Evolutionary conservation across 805 yeast genomes (phyloP).

Genomic region (Jamesozyma rosinii): DNA sequence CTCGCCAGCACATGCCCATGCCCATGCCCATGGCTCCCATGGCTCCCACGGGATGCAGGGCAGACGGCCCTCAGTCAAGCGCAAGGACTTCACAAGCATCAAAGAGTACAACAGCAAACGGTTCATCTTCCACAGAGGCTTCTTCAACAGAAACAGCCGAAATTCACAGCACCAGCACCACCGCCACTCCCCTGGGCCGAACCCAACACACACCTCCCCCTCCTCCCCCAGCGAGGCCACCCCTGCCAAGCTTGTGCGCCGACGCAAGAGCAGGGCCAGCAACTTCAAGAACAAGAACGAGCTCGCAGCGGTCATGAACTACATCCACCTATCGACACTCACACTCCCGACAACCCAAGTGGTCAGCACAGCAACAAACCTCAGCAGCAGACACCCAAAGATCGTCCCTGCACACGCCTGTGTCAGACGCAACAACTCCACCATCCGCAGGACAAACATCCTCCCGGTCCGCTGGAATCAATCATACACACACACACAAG

Average conservation of each 20-base stretch:
- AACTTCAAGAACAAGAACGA: conserved; percentile 9
- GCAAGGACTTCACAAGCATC: conserved; percentile 20
- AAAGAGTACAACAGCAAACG: conserved; percentile 11
- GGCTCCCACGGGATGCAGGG: too few relatives aligned
- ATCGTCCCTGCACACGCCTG: not conserved
- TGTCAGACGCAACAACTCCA: not conserved
- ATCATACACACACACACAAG: not conserved
- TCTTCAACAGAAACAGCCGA: conserved; percentile 11
- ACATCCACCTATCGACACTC: conserved; percentile 7
- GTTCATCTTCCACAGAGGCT: conserved; percentile 25
- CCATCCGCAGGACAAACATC: not conserved
- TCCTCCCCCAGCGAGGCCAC: too few relatives aligned
- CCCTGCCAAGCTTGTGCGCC: too few relatives aligned
- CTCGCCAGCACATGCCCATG: too few relatives aligned
- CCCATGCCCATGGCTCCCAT: too few relatives aligned
- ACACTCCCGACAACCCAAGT: conserved; percentile 3
- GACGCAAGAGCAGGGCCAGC: not conserved
- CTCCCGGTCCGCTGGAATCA: not conserved
- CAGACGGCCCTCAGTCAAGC: conserved; percentile 2
- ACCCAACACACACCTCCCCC: not conserved
- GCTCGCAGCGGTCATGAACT: conserved; percentile 15
- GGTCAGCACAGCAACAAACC: not conserved
- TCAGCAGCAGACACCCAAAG: not conserved
- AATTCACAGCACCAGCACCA: not conserved
- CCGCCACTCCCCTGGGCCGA: not conserved